Evolutionary conservation across 2,329 filamentous ascomycete genomes (phyloP), one percentile per base, ranked within the genome.

Genomic region (Chalaropsis thielavioides): DNA sequence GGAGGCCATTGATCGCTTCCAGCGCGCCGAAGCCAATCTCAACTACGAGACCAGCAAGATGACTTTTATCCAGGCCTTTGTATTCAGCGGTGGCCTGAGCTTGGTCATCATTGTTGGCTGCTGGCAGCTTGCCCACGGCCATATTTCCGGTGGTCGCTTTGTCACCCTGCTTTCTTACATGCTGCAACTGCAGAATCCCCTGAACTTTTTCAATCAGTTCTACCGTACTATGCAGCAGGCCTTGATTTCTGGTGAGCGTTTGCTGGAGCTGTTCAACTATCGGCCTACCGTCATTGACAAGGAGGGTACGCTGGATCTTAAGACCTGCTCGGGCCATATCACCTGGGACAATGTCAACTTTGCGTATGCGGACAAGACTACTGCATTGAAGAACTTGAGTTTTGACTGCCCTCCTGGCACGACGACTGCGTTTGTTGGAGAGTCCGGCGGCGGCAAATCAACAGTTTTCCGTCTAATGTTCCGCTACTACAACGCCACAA

Each of bases 401-500:
- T 97, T 99, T 75, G 86, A 87, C 68, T 96, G 92, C 74, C 77
- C 79, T 19, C 92, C 94, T 1, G 94, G 94, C 63, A 96, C 91
- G 0, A 97, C 92, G 0, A 99, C 92, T 5, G 94, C 94, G 0
- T 86, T 99, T 69, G 94, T 99, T 19, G 94, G 94, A 68, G 92
- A 97, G 74, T 97, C 92, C 40, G 94, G 94, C 58, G 94, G 94
- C 67, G 94, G 94, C 69, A 99, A 99, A 75, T 97, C 92, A 1
- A 99, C 94, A 0, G 83, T 99, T 31, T 96, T 99, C 79, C 88
- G 94, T 62, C 82, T 97, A 61, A 85, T 99, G 73, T 97, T 96
- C 80, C 88, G 94, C 19, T 99, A 96, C 75, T 99, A 97, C 78
- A 95, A 96, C 72, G 84, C 87, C 64, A 80, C 86, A 63, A 82